These are phyloP conservation scores for Lipomyces spencermartinsiae DNA, from an alignment of 805 yeast genomes.

Conservation along the genomic window DNA sequence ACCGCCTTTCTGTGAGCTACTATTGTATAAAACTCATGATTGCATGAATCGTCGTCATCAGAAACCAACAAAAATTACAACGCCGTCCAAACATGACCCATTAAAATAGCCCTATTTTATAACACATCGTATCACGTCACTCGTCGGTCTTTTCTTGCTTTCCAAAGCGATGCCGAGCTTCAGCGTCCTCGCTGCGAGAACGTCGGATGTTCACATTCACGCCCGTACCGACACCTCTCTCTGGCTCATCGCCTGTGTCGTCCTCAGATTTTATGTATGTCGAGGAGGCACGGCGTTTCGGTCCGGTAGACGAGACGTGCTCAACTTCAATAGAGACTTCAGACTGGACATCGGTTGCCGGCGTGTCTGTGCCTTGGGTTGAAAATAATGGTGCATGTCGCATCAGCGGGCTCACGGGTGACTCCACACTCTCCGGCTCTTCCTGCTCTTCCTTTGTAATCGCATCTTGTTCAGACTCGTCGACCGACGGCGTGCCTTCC, in stretches of 20 bases:
- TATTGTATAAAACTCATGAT: background rate
- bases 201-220: background rate
- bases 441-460: background rate
- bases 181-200: background rate
- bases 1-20: background rate
- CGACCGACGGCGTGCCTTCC: background rate
- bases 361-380: background rate
- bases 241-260: background rate
- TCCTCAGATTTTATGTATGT: background rate
- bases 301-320: background rate
- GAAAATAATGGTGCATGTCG: background rate
- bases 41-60: background rate
- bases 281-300: background rate
- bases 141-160: background rate
- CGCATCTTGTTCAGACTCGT: background rate
- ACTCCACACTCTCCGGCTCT: background rate
- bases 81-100: background rate
- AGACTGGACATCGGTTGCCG: background rate
- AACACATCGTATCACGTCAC: background rate
- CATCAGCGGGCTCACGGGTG: background rate
- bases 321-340: background rate
- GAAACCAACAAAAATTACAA: background rate
- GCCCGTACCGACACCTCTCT: background rate
- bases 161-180: background rate
- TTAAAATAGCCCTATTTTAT: background rate